Evolutionary conservation across 1,284 basidiomycete genomes (phyloP), one percentile per base, ranked within the genome.

Genomic region (Schizophyllum amplum): DNA sequence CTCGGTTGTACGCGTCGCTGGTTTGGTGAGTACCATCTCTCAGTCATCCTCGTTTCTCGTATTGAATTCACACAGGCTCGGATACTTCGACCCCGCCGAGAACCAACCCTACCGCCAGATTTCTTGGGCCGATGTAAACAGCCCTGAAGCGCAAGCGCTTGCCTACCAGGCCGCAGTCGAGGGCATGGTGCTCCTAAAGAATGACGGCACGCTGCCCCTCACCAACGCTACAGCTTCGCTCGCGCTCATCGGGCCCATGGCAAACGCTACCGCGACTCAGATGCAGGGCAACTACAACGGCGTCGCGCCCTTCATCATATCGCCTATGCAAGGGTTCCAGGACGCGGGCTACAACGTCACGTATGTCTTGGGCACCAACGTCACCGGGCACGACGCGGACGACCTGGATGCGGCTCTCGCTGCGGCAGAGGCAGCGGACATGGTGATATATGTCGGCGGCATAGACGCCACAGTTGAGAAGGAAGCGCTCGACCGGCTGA

Each of bases 361-460:
- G 5, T 78, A 74, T 58, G 69, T 67, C 1, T 47, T 63, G 7
- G 81, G 81, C 17, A 80, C 79, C 0, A 71, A 69, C 21, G 66
- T 69, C 4, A 73, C 68, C 20, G 61, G 59, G 23, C 50, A 47
- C n/a, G 66, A 68, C 42, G 77, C 72, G 4, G 65, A 66, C 47
- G 76, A 75, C 1, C 82, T 82, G 62, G 71, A 73, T 24, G 87
- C 83, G 1, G 89, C 89, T 3, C 65, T 80, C 23, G 72, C 83
- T 5, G 88, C 88, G 7, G 82, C 83, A 11, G 70, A 76, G 25
- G 82, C 85, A 59, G 84, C 79, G 24, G 78, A 82, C 58, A 75
- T 69, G 13, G 65, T 89, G 25, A 74, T 81, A 51, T 85, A 82
- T 59, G 77, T 85, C 47, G 88, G 86, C 22, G 72, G 81, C 24